Conservation (phyloP, 2,329 filamentous ascomycete species). For the Colletotrichum magnum region DNA sequence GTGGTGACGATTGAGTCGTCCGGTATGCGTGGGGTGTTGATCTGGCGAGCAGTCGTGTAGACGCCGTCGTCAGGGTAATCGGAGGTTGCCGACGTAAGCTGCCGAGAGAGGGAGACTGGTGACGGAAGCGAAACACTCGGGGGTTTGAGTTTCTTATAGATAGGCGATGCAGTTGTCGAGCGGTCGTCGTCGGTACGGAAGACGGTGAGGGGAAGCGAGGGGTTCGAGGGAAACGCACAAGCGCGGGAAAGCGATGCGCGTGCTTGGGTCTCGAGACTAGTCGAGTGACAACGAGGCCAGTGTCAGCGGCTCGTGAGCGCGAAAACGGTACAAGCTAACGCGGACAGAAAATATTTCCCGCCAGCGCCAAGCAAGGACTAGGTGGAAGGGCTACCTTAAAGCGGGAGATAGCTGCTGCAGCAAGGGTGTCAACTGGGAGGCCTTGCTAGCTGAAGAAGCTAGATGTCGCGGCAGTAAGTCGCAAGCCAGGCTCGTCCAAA, state of each 20-base stretch:
- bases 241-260: constrained; percentile 24
- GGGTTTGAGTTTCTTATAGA: constrained; percentile 26
- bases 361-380: constrained; percentile 20
- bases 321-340: constrained; percentile 16
- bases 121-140: constrained; percentile 9
- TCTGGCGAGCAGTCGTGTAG: background rate
- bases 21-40: background rate
- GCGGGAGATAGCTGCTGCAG: constrained; percentile 32
- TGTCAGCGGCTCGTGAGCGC: constrained; percentile 30
- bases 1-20: constrained; percentile 8
- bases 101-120: background rate
- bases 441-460: constrained; percentile 23
- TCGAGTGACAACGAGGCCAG: constrained; percentile 17
- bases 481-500: constrained; percentile 28
- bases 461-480: constrained; percentile 5
- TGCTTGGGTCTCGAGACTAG: constrained; percentile 33
- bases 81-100: constrained; percentile 6
- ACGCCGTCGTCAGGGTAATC: background rate
- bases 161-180: constrained; percentile 9
- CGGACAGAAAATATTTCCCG: constrained; percentile 1
- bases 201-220: constrained; percentile 18
- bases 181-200: constrained; percentile 3
- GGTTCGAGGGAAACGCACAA: constrained; percentile 12
- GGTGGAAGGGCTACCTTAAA: constrained; percentile 21
- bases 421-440: constrained; percentile 24